These are phyloP conservation scores for Skeletonema menzelii DNA, from an alignment of 108 stramenopile genomes.

Conservation along the genomic window DNA sequence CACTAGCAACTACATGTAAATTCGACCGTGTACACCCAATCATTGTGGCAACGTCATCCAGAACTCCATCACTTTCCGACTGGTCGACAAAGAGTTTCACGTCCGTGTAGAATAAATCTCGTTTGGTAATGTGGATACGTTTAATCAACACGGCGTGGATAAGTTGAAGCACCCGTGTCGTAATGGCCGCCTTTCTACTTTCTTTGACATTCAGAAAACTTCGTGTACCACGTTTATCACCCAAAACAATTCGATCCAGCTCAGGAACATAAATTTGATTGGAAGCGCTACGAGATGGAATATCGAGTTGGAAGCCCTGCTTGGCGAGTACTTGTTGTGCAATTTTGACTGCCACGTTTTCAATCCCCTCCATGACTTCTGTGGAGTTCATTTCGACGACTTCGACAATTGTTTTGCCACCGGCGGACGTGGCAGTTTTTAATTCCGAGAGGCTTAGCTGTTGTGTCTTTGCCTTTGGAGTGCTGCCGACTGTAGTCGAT, in stretches of 20 bases:
- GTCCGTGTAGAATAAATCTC: conserved; percentile 98
- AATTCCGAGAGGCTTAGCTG: conserved; percentile 24
- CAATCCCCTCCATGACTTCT: conserved; percentile 84
- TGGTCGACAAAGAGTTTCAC: conserved; percentile 98
- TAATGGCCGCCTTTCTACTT: conserved; percentile 90
- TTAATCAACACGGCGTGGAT: conserved; percentile 90
- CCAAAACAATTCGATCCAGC: conserved; percentile 90
- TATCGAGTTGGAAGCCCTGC: conserved; percentile 63
- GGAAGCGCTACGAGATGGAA: conserved; percentile 74
- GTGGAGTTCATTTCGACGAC: conserved; percentile 68
- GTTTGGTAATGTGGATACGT: conserved; percentile 98
- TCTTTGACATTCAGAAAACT: conserved; percentile 75
- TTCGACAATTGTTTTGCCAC: conserved; percentile 61
- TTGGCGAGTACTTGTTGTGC: conserved; percentile 62
- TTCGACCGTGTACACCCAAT: conserved; percentile 96
- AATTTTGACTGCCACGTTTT: conserved; percentile 70
- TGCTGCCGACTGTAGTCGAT: not conserved
- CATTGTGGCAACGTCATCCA: conserved; percentile 96
- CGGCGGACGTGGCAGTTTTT: not conserved
- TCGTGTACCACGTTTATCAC: conserved; percentile 63
- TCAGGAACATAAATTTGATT: conserved; percentile 93
- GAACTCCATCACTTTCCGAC: conserved; percentile 88
- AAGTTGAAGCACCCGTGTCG: conserved; percentile 91
- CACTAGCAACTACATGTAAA: conserved; percentile 95
- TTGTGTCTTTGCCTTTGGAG: conserved; percentile 2